A percentile compares a stretch with the other conserved stretches of the same genome.
Evolutionary conservation across 2,329 filamentous ascomycete genomes (phyloP).

Genomic region (Pseudogymnoascus sp.): DNA sequence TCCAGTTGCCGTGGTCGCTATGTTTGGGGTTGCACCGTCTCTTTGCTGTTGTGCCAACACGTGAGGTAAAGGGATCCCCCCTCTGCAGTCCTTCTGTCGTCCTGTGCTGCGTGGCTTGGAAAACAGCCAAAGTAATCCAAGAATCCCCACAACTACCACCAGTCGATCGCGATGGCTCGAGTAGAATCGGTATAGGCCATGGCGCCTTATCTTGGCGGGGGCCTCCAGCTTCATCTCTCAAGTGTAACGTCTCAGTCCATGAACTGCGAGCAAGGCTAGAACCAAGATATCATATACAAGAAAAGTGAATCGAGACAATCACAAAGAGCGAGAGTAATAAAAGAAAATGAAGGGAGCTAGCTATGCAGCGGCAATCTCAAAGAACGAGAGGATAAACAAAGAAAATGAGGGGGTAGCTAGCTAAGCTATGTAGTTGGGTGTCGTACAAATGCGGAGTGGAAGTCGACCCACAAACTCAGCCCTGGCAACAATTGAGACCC

Average conservation of each 20-base stretch:
- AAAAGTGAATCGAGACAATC: not conserved
- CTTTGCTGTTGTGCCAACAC: not conserved
- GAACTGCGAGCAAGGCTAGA: not conserved
- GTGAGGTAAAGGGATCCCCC: not conserved
- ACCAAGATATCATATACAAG: not conserved
- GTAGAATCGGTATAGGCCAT: not conserved
- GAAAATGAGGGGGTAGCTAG: not conserved
- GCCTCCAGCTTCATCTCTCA: not conserved
- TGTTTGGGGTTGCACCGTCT: not conserved
- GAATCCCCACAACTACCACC: not conserved
- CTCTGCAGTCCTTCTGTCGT: not conserved
- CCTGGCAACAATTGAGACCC: not conserved
- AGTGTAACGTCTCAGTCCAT: not conserved
- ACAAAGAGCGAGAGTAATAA: not conserved
- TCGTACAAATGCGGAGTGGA: not conserved
- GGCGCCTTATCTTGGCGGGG: not conserved
- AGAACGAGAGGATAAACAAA: not conserved
- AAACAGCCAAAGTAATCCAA: not conserved
- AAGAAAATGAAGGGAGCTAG: not conserved
- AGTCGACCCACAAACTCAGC: not conserved
- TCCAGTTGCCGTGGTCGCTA: not conserved
- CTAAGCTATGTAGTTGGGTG: not conserved
- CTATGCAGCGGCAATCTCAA: not conserved
- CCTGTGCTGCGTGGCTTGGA: not conserved
- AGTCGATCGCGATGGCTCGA: not conserved